Conservation (phyloP, 2,329 filamentous ascomycete genomes). For the Cladophialophora immunda region DNA sequence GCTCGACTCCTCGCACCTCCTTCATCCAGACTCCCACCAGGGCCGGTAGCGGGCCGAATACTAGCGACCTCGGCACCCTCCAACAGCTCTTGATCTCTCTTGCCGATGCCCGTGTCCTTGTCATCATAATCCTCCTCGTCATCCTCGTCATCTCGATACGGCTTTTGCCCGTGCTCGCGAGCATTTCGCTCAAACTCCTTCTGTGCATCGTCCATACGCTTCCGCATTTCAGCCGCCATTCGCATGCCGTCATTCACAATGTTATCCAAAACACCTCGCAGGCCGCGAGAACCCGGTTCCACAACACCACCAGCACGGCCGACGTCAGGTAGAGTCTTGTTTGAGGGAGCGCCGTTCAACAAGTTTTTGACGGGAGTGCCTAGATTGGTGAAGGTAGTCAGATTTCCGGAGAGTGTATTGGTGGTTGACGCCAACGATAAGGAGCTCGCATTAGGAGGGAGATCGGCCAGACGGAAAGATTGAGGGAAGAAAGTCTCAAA, state of each 20-base stretch:
- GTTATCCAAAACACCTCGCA: conserved; percentile 93
- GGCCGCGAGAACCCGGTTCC: conserved; percentile 74
- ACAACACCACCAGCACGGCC: conserved; percentile 65
- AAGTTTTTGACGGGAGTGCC: conserved; percentile 59
- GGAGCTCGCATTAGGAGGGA: conserved; percentile 53
- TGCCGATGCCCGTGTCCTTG: conserved; percentile 48
- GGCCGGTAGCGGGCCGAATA: conserved; percentile 44
- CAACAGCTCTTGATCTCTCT: conserved; percentile 71
- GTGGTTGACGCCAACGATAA: conserved; percentile 46
- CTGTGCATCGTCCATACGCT: conserved; percentile 95
- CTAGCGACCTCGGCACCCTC: conserved; percentile 76
- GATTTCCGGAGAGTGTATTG: conserved; percentile 67
- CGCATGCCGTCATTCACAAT: conserved; percentile 98
- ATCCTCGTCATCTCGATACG: conserved; percentile 61
- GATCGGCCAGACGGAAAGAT: conserved; percentile 86
- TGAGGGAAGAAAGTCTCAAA: conserved; percentile 95
- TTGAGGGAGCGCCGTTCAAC: conserved; percentile 50
- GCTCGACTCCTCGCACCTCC: conserved; percentile 29
- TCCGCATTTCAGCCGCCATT: conserved; percentile 88
- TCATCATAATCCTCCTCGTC: conserved; percentile 55
- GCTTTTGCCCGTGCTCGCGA: conserved; percentile 64
- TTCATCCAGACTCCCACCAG: conserved; percentile 15
- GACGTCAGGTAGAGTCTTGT: conserved; percentile 43
- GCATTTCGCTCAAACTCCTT: conserved; percentile 87
- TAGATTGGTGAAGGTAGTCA: conserved; percentile 85